Evolutionary conservation across 345 rosid species (phyloP).

Genomic region (Anastatica hierochuntica): DNA sequence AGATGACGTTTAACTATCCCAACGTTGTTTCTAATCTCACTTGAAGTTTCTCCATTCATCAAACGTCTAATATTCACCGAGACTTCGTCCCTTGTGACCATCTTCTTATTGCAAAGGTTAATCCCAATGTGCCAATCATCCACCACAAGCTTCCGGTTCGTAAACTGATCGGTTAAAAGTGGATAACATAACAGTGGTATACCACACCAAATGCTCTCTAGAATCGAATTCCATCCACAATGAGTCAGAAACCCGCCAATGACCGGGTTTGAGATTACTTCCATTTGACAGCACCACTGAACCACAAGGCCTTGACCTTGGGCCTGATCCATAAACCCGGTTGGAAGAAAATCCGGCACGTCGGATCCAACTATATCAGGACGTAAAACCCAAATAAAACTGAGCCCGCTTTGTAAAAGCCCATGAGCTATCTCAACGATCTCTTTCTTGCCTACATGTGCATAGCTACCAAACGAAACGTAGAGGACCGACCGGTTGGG

Average conservation of each 20-base stretch:
- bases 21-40: slow-evolving; percentile 27
- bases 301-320: slow-evolving; percentile 36
- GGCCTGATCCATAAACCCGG: slow-evolving; percentile 29
- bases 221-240: slow-evolving; percentile 65
- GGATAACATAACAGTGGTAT: slow-evolving; percentile 56
- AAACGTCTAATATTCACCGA: slow-evolving; percentile 23
- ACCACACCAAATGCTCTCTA: slow-evolving; percentile 49
- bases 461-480: slow-evolving; percentile 53
- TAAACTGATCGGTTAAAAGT: slow-evolving; percentile 55
- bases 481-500: slow-evolving; percentile 39
- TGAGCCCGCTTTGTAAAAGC: slow-evolving; percentile 32
- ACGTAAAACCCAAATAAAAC: slow-evolving; percentile 48
- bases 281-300: slow-evolving; percentile 50
- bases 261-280: slow-evolving; percentile 36
- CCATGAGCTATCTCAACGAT: slow-evolving; percentile 43
- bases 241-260: slow-evolving; percentile 66
- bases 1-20: slow-evolving; percentile 22
- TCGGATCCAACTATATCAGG: slow-evolving; percentile 52
- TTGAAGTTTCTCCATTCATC: slow-evolving; percentile 27
- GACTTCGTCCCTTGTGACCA: slow-evolving; percentile 28
- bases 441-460: slow-evolving; percentile 34
- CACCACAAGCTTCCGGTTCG: slow-evolving; percentile 54
- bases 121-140: slow-evolving; percentile 64
- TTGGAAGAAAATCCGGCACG: slow-evolving; percentile 36
- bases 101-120: slow-evolving; percentile 33